Conservation (phyloP, 441 rosid genomes). For the Brassica hybrid region DNA sequence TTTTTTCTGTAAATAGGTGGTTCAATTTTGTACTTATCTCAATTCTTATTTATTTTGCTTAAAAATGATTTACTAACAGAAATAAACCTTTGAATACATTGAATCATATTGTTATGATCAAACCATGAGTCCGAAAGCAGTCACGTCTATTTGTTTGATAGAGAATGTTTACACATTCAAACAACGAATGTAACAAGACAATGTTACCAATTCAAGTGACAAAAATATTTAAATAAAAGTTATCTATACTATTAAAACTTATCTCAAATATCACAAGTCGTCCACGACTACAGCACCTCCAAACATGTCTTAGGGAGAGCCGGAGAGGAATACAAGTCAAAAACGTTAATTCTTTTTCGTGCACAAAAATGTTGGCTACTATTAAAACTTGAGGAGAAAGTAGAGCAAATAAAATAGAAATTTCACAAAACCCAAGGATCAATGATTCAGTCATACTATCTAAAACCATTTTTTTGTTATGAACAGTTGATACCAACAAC, state of each 20-base stretch:
- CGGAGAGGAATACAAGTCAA: conserved; percentile 18
- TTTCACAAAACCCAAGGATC: background rate
- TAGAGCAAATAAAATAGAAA: background rate
- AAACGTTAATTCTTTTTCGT: background rate
- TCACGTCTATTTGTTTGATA: background rate
- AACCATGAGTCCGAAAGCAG: background rate
- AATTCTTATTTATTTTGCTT: background rate
- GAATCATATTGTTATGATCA: background rate
- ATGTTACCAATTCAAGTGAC: conserved; percentile 21
- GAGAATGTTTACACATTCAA: background rate
- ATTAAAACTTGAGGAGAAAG: background rate
- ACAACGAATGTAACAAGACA: conserved; percentile 14
- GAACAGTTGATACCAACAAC: conserved; percentile 3
- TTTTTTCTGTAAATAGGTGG: background rate
- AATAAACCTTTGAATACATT: background rate
- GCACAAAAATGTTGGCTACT: background rate
- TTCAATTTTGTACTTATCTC: background rate
- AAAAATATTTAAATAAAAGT: background rate
- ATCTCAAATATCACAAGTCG: conserved; percentile 8
- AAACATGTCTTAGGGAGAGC: conserved; percentile 16
- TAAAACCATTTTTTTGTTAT: background rate
- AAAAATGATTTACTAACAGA: background rate
- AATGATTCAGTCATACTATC: background rate
- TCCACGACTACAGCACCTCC: background rate
- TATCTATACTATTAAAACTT: background rate